These are phyloP conservation scores for Neurospora sp. DNA, from an alignment of 495 filamentous ascomycete genomes.

Conservation along the genomic window DNA sequence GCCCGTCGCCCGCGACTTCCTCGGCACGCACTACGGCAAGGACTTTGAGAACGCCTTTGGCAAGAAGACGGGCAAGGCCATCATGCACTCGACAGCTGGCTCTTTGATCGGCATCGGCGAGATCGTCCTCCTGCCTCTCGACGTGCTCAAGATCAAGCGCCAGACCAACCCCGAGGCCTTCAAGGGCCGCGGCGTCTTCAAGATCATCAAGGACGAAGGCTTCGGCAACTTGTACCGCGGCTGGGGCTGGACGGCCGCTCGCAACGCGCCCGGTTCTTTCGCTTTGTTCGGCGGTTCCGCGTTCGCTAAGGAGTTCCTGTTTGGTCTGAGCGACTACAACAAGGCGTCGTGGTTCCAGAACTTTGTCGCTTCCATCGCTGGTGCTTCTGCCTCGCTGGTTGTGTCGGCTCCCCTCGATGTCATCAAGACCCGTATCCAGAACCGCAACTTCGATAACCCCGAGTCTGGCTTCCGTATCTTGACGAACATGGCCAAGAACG, in stretches of 20 bases:
- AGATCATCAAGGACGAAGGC: constrained; percentile 86
- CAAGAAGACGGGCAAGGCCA: constrained; percentile 93
- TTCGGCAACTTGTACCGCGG: constrained; percentile 85
- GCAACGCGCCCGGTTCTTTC: constrained; percentile 95
- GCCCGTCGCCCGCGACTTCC: constrained; percentile 87
- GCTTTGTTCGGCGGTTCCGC: constrained; percentile 96
- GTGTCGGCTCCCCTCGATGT: constrained; percentile 95
- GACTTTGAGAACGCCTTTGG: constrained; percentile 86
- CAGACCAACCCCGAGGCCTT: constrained; percentile 99
- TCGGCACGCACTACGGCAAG: constrained; percentile 67
- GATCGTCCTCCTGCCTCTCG: constrained; percentile 87
- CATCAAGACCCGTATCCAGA: constrained; percentile 99
- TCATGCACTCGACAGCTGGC: constrained; percentile 94
- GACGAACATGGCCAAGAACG: constrained; percentile 81
- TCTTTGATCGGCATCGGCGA: constrained; percentile 95
- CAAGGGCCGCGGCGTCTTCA: constrained; percentile 81
- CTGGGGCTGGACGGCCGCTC: constrained; percentile 94
- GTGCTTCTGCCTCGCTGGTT: constrained; percentile 82
- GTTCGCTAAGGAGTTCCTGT: constrained; percentile 96
- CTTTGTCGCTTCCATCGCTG: constrained; percentile 91
- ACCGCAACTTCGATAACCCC: constrained; percentile 96
- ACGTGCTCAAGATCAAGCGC: constrained; percentile 98
- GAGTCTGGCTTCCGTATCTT: constrained; percentile 85
- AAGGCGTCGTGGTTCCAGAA: constrained; percentile 90
- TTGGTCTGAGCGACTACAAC: constrained; percentile 84